Evolutionary conservation across 352 stramenopile genomes (phyloP), one percentile per base, ranked within the genome.

Genomic region (Globisporangium nunn): DNA sequence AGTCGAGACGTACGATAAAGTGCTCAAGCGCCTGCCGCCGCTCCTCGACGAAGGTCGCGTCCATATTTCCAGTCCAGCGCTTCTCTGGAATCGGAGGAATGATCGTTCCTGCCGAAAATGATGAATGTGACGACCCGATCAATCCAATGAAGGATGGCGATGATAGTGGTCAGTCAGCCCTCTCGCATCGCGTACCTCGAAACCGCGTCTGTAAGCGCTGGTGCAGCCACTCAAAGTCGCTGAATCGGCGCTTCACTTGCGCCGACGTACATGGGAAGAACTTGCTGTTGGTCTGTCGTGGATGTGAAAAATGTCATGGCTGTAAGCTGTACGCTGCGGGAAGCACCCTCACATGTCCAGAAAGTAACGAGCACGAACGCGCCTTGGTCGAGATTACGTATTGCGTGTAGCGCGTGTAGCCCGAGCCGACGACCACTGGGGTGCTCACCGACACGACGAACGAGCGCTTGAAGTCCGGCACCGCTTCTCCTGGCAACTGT

Each of bases 191-290:
- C 59, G 30, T 50, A 89, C 81, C 85, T 72, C 79, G 81, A 71
- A 90, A 95, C 40, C 85, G 70, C 59, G 81, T 71, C 14, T 87
- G 55, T 30, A 96, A 62, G 6, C 88, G 75, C 54, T 91, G 67
- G 35, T 96, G 88, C 6, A 96, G 74, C 88, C 88, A 96, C 55
- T 92, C 81, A 49, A 96, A 96, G 64, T 96, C 88, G 54, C 81
- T 94, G 61, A 93, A 96, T 12, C 88, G 76, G 8, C 88, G 74
- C 50, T 88, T 88, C 33, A 96, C 84, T 86, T 92, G 81, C 30
- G 76, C 80, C 6, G 71, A 68, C 11, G 68, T 62, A 50, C 75
- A 87, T 7, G 81, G 81, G 45, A 94, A 94, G 23, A 76, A 66
- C 18, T 62, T 66, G 18, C 70, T 77, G 33, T 91, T 85, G 2